These are phyloP conservation scores for Microcera coccophila DNA, from an alignment of 2,329 filamentous ascomycete species.

Conservation along the genomic window DNA sequence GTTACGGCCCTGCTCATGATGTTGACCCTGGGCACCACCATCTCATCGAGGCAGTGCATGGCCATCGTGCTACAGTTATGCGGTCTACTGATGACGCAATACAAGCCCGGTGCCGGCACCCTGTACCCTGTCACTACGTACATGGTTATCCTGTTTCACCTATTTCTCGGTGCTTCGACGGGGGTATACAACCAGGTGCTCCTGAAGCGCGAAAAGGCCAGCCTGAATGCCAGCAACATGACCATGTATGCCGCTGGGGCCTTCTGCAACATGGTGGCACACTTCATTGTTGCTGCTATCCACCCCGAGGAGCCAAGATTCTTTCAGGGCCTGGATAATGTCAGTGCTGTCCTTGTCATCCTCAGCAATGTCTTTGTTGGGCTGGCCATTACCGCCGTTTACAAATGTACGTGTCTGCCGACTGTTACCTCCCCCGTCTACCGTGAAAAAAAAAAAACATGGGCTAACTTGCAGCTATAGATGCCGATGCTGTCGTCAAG, in stretches of 20 bases:
- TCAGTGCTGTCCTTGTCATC: conserved; percentile 30
- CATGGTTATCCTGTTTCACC: conserved; percentile 30
- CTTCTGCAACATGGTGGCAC: conserved; percentile 28
- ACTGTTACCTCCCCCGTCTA: too few species aligned
- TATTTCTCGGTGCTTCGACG: conserved; percentile 29
- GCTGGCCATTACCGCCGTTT: conserved; percentile 33
- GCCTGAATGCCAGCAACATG: conserved; percentile 33
- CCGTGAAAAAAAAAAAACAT: neutral
- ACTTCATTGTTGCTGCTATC: conserved; percentile 20
- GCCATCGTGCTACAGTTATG: neutral
- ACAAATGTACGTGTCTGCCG: conserved; percentile 27
- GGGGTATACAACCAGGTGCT: conserved; percentile 35
- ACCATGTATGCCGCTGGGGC: conserved; percentile 30
- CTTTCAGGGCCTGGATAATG: conserved; percentile 22
- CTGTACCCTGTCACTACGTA: conserved; percentile 29
- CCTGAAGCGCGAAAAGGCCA: conserved; percentile 29
- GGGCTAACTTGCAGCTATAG: conserved; percentile 12
- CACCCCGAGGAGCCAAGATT: conserved; percentile 28
- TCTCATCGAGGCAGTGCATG: conserved; percentile 30
- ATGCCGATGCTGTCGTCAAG: conserved; percentile 34
- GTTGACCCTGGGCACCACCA: conserved; percentile 21
- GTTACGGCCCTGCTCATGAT: conserved; percentile 32
- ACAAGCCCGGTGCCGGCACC: neutral
- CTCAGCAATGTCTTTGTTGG: conserved; percentile 34
- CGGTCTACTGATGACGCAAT: neutral